Conservation (phyloP, 441 rosid species). For the Euphorbia schlechtendalii region DNA sequence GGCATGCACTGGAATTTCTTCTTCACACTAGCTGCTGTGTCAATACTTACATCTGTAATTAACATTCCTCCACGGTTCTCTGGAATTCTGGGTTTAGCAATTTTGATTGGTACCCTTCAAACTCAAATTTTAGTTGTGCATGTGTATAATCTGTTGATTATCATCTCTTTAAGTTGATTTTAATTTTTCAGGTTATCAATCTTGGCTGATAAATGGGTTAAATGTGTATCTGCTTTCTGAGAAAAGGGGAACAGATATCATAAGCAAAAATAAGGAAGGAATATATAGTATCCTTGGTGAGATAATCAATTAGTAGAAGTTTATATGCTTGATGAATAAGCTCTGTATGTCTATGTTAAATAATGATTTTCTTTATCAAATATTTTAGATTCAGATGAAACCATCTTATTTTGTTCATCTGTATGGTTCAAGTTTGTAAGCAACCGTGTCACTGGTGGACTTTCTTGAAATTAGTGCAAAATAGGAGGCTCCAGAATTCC, state of each 20-base stretch:
- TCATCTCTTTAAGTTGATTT: slow-evolving; percentile 14
- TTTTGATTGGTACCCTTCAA: slow-evolving; percentile 50
- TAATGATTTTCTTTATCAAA: not conserved
- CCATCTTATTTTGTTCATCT: not conserved
- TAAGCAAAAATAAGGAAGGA: slow-evolving; percentile 89
- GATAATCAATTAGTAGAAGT: slow-evolving; percentile 10
- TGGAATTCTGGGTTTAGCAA: slow-evolving; percentile 56
- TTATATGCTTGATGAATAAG: not conserved
- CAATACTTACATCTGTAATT: slow-evolving; percentile 54
- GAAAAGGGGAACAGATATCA: slow-evolving; percentile 57
- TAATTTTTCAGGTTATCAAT: slow-evolving; percentile 59
- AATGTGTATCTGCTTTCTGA: slow-evolving; percentile 65
- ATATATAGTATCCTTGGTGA: slow-evolving; percentile 72
- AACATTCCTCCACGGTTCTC: slow-evolving; percentile 62
- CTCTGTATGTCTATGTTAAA: not conserved
- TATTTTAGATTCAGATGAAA: not conserved
- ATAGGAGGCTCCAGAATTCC: not conserved
- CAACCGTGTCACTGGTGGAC: too few relatives aligned
- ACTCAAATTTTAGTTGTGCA: slow-evolving; percentile 12
- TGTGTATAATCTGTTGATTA: slow-evolving; percentile 9
- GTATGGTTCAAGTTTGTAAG: too few relatives aligned
- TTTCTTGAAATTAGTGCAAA: not conserved
- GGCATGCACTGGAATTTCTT: slow-evolving; percentile 96
- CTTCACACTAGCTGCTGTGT: slow-evolving; percentile 81
- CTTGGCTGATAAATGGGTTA: slow-evolving; percentile 57